Base-by-base conservation (phyloP, 345 rosid genomes). In the Bruguiera gymnorhiza region DNA sequence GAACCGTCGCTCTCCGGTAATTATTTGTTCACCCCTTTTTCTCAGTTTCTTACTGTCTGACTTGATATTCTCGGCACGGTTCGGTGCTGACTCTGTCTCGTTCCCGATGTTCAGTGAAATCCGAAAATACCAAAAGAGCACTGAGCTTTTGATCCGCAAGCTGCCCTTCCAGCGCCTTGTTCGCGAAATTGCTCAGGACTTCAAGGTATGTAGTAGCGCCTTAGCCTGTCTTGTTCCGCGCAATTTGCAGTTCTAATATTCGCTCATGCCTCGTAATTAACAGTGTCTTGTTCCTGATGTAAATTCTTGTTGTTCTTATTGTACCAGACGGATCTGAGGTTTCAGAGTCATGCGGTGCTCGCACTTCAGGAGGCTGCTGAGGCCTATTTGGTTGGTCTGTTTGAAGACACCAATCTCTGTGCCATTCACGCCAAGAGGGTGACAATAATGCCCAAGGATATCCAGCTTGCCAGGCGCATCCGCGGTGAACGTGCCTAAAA, bases 341-440 rank as follows among this genome's bases (percentile, higher is more conserved):
- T 56, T 26, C 60, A 56, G 60, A 56, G 60, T 56, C 60, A 56
- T 27, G 60, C 60, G 16, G 60, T 56, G 60, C 60, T 56, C 2
- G 60, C 60, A 3, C 60, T 56, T 24, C 60, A 56, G 29, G 60
- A 56, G 60, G 60, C 60, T 3, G 60, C 60, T 1, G 60, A 56
- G 21, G 60, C 60, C 10, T 56, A 56, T 56, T 27, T 56, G 29
- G 60, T 56, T 1, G 60, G 60, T 21, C 29, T 56, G 30, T 56
- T 56, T 56, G 60, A 56, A 15, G 60, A 56, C 30, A 56, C 60
- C 29, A 56, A 56, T n/a, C 30, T 56, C 11, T 56, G 60, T n/a
- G 60, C 60, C 26, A 56, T 56, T 27, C 60, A 56, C 60, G 60
- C 60, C 60, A 56, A 56, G 60, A 23, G 60, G 26, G 60, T 56